A percentile compares a stretch with the other conserved stretches of the same genome.
Evolutionary conservation across 169 alveolate genomes (phyloP).

Genomic region (Blepharisma undulans): DNA sequence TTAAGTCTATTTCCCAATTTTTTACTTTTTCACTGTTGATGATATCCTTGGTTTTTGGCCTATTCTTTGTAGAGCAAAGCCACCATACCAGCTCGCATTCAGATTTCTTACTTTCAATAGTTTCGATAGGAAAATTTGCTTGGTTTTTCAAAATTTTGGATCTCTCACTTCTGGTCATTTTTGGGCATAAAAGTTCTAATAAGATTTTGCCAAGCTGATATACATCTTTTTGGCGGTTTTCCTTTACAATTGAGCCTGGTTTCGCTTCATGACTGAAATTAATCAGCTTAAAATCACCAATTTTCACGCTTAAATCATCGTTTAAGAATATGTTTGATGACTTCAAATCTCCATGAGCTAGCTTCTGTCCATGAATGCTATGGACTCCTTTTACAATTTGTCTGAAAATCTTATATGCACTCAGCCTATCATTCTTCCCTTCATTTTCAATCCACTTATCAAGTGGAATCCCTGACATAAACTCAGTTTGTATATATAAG

Average conservation of each 20-base stretch:
- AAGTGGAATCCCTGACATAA: conserved; percentile 57
- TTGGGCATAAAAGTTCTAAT: conserved; percentile 40
- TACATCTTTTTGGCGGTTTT: conserved; percentile 53
- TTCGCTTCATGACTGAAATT: not conserved
- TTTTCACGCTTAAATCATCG: conserved; percentile 40
- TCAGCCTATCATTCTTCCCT: not conserved
- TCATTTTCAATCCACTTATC: conserved; percentile 39
- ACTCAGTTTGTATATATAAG: conserved; percentile 66
- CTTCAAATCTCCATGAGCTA: conserved; percentile 61
- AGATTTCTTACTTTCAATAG: not conserved
- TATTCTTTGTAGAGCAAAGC: not conserved
- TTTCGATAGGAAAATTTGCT: not conserved
- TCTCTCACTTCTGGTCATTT: not conserved
- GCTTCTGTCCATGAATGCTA: conserved; percentile 42
- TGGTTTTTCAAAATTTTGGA: not conserved
- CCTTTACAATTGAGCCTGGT: not conserved
- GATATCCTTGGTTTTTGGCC: not conserved
- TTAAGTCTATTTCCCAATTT: not conserved
- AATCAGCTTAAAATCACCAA: conserved; percentile 64
- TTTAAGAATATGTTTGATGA: conserved; percentile 58
- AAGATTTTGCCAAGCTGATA: conserved; percentile 60
- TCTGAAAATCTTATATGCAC: conserved; percentile 39
- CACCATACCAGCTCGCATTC: not conserved
- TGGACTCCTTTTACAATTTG: conserved; percentile 57
- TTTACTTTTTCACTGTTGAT: not conserved